These are phyloP conservation scores for Starmerella geochares DNA, from an alignment of 805 yeast species.

Conservation along the genomic window DNA sequence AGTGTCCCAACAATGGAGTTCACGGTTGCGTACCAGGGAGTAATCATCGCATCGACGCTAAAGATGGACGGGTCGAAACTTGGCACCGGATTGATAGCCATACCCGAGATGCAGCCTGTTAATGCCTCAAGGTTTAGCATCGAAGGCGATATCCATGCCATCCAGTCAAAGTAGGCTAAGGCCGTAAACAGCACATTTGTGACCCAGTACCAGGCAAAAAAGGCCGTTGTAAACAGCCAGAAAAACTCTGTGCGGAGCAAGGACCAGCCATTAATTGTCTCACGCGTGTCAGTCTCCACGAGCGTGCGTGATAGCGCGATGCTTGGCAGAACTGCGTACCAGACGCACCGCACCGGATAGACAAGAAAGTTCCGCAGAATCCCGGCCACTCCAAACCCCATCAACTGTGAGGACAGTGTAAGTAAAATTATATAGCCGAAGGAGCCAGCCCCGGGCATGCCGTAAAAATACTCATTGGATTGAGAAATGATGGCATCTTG, in stretches of 20 bases:
- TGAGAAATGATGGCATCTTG: conserved; percentile 30
- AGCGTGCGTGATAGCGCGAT: conserved; percentile 44
- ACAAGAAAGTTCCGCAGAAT: conserved; percentile 48
- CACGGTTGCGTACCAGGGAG: conserved; percentile 38
- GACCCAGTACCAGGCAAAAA: conserved; percentile 52
- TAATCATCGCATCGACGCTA: conserved; percentile 36
- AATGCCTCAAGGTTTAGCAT: conserved; percentile 49
- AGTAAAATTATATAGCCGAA: conserved; percentile 47
- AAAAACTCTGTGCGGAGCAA: conserved; percentile 44
- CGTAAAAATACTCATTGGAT: conserved; percentile 25
- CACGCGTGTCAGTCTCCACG: conserved; percentile 33
- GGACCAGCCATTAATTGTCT: conserved; percentile 48
- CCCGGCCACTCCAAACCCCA: conserved; percentile 61
- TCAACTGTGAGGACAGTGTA: conserved; percentile 45
- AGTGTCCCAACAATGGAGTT: conserved; percentile 34
- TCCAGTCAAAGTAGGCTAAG: conserved; percentile 52
- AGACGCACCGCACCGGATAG: conserved; percentile 42
- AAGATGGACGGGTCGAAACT: conserved; percentile 40
- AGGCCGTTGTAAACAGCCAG: conserved; percentile 32
- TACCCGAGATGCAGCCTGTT: conserved; percentile 39
- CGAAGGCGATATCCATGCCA: conserved; percentile 44
- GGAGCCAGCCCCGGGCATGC: conserved; percentile 16
- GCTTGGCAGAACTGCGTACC: conserved; percentile 45
- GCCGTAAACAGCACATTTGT: conserved; percentile 57
- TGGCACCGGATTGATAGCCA: conserved; percentile 43